Evolutionary conservation across 495 filamentous ascomycete genomes (phyloP).

Genomic region (Talaromyces liani): DNA sequence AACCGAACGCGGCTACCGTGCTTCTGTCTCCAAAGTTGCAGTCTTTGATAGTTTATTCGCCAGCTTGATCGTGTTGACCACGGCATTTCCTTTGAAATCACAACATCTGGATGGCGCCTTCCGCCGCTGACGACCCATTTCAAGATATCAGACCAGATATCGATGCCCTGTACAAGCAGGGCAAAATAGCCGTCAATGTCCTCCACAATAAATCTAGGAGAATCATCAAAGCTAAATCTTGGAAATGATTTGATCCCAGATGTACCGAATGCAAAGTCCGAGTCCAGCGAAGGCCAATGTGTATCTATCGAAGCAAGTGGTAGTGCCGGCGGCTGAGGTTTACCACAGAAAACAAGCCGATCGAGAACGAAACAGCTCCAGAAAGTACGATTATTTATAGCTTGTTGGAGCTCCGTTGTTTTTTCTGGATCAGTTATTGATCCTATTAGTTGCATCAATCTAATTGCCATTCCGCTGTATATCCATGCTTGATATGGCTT

Average conservation of each 20-base stretch:
- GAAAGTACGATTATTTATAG: slow-evolving; percentile 53
- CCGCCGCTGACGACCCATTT: slow-evolving; percentile 20
- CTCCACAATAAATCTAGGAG: slow-evolving; percentile 3
- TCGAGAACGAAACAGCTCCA: slow-evolving; percentile 91
- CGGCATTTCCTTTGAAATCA: slow-evolving; percentile 14
- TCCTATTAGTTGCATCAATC: slow-evolving; percentile 15
- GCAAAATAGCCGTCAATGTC: slow-evolving; percentile 11
- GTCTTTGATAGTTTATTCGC: slow-evolving; percentile 11
- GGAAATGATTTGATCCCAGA: not conserved
- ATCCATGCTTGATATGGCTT: slow-evolving; percentile 19
- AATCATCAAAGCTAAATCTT: not conserved
- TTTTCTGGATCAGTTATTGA: slow-evolving; percentile 9
- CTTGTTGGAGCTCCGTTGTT: slow-evolving; percentile 9
- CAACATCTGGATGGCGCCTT: slow-evolving; percentile 18
- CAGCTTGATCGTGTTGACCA: slow-evolving; percentile 17
- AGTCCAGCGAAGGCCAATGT: slow-evolving; percentile 12
- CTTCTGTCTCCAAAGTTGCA: slow-evolving; percentile 15
- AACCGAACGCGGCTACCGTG: slow-evolving; percentile 17
- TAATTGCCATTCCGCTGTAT: slow-evolving; percentile 13
- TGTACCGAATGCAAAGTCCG: slow-evolving; percentile 18
- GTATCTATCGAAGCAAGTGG: slow-evolving; percentile 16
- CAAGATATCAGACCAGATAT: slow-evolving; percentile 21
- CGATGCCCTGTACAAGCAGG: slow-evolving; percentile 17
- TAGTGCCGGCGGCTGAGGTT: slow-evolving; percentile 54
- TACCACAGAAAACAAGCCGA: slow-evolving; percentile 80